Conservation (phyloP, 208 protist genomes). For the Naegleria lovaniensis region DNA sequence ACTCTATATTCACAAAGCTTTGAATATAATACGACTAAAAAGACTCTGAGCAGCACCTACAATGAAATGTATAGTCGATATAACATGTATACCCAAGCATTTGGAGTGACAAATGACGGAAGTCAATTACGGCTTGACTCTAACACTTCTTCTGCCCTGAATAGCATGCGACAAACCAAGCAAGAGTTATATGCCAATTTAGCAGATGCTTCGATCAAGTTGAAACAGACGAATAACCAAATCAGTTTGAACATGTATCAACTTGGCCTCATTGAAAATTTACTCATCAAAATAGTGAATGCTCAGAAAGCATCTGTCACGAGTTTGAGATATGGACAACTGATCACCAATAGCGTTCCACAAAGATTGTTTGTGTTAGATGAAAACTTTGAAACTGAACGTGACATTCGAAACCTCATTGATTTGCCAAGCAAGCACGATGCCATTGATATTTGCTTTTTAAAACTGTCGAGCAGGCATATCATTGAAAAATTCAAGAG, state of each 20-base stretch:
- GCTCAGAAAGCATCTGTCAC: not conserved
- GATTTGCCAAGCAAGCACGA: not conserved
- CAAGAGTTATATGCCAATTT: not conserved
- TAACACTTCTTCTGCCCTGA: not conserved
- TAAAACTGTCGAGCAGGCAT: not conserved
- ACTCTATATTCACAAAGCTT: not conserved
- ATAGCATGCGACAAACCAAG: not conserved
- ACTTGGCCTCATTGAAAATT: not conserved
- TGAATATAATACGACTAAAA: not conserved
- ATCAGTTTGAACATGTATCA: not conserved
- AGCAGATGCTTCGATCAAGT: not conserved
- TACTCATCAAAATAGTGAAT: not conserved
- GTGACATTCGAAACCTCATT: not conserved
- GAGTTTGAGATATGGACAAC: not conserved
- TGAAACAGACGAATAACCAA: not conserved
- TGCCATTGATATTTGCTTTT: not conserved
- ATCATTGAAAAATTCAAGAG: not conserved
- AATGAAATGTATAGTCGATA: not conserved
- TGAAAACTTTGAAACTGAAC: not conserved
- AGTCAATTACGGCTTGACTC: not conserved
- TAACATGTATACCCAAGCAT: not conserved
- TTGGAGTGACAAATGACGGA: not conserved
- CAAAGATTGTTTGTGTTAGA: not conserved
- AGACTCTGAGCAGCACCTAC: not conserved
- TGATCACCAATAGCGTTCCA: not conserved